phyloP scores from a whole-genome alignment of 371 early-diverging fungal species.

The Nosema muscidifuracis region DNA sequence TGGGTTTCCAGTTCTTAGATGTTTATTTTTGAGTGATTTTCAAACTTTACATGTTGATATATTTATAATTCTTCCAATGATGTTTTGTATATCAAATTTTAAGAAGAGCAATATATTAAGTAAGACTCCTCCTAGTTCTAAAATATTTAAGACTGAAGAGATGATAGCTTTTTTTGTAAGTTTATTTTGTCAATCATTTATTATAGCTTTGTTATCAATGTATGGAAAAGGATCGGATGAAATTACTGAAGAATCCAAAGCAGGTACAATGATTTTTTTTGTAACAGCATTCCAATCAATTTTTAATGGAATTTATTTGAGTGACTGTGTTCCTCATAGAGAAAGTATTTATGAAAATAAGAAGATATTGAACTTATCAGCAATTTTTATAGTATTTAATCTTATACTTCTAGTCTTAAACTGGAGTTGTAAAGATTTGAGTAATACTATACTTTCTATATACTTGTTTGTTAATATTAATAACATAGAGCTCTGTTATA shows the following conservation, averaged over 20 bases:
- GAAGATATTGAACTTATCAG: background rate
- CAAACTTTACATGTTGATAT: slow-evolving; percentile 61
- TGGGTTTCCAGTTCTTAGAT: slow-evolving; percentile 68
- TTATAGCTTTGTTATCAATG: background rate
- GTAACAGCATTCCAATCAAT: slow-evolving; percentile 12
- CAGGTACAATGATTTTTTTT: slow-evolving; percentile 27
- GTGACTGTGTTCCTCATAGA: slow-evolving; percentile 23
- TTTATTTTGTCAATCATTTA: slow-evolving; percentile 6
- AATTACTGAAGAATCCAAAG: slow-evolving; percentile 13
- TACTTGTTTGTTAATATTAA: background rate
- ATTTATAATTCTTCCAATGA: slow-evolving; percentile 46
- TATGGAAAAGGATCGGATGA: slow-evolving; percentile 7
- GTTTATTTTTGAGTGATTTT: slow-evolving; percentile 60
- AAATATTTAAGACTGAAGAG: slow-evolving; percentile 10
- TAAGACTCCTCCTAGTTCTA: slow-evolving; percentile 28
- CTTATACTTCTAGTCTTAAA: background rate
- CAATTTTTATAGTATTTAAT: background rate
- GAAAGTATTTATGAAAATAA: slow-evolving; percentile 11
- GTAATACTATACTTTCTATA: background rate
- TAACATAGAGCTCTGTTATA: background rate
- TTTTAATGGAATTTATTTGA: slow-evolving; percentile 32
- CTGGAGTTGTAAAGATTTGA: background rate
- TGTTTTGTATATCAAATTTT: slow-evolving; percentile 47
- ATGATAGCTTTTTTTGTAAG: slow-evolving; percentile 20
- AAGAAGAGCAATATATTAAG: slow-evolving; percentile 22